Evolutionary conservation across 345 rosid genomes (phyloP), one percentile per base, ranked within the genome.

Genomic region (Eucalyptus curtisii): DNA sequence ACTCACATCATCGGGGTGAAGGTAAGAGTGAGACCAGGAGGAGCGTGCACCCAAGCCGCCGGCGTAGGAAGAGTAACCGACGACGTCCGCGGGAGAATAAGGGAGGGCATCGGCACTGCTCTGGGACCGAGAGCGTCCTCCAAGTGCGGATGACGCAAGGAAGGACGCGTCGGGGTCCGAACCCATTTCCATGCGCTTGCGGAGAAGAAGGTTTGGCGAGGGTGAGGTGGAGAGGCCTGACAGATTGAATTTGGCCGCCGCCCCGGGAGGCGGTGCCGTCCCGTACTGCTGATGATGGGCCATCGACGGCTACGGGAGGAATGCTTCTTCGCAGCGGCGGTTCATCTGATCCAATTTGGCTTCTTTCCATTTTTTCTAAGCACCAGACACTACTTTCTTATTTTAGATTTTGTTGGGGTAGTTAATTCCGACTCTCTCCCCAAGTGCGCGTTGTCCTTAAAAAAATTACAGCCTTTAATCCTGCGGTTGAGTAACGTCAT

Each of bases 1-100:
- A 27, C 86, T 87, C 48, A 50, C 50, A 50, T 68, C 90, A 47
- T 86, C 64, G 25, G 31, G 82, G 82, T 40, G 7, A 66, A 76
- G 82, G 82, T 20, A 47, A 76, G 82, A 10, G 82, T 37, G 45
- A 76, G 47, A 19, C 82, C 82, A 76, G 82, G 82, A 10, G 82
- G 82, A 33, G 47, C 82, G 42, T 13, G 68, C 68, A 24, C 53
- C 89, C 88, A 50, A 88, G 76, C 49, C 40, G 45, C 85, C 44
- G 85, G 86, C 86, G 82, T 85, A 61, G 61, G 86, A 37, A 52
- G 86, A 53, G 53, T 81, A 30, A 48, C 86, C 86, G 59, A 20
- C 76, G 44, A n/a, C 42, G 44, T 71, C 85, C 64, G 88, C 42
- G 85, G 88, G 13, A 55, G 88, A 87, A 59, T 66, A 87, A 71